A percentile compares a stretch with the other conserved stretches of the same genome.
These are phyloP conservation scores for Helianthus tuberosus DNA, from an alignment of 129 eudicot species.

Conservation along the genomic window DNA sequence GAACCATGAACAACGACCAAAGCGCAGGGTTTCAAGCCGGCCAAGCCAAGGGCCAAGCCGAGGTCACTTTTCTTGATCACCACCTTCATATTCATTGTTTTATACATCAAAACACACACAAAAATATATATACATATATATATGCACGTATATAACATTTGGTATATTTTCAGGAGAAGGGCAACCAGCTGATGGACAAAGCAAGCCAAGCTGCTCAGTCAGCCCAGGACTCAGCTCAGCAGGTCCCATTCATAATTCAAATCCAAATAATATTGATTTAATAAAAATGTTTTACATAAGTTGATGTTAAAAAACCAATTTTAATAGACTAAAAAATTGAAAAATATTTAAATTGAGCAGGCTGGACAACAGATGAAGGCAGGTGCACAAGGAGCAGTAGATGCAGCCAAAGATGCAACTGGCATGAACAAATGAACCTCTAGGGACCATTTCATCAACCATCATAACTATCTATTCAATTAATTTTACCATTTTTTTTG, in stretches of 20 bases:
- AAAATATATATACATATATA: too few species aligned
- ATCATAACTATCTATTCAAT: slow-evolving; percentile 42
- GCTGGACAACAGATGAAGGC: slow-evolving; percentile 71
- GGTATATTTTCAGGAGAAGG: slow-evolving; percentile 54
- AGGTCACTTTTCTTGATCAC: slow-evolving; percentile 30
- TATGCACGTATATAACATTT: slow-evolving; percentile 1
- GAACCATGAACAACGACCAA: slow-evolving; percentile 42
- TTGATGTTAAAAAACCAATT: neutral
- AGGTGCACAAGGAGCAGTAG: slow-evolving; percentile 65
- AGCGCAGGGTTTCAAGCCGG: slow-evolving; percentile 59
- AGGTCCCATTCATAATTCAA: slow-evolving; percentile 29
- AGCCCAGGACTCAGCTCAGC: slow-evolving; percentile 51
- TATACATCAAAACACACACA: neutral
- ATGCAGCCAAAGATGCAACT: slow-evolving; percentile 73
- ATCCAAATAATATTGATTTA: too few species aligned
- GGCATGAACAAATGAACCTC: slow-evolving; percentile 70
- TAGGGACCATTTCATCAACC: slow-evolving; percentile 44
- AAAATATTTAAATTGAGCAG: slow-evolving; percentile 25
- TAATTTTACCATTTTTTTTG: neutral
- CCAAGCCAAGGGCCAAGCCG: slow-evolving; percentile 66
- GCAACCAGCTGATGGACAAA: slow-evolving; percentile 69
- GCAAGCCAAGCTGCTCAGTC: slow-evolving; percentile 73
- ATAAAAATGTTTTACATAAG: neutral
- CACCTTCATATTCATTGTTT: neutral
- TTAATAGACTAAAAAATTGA: neutral